Evolutionary conservation across 1,284 basidiomycete genomes (phyloP).

Genomic region (Hortiboletus rubellus): DNA sequence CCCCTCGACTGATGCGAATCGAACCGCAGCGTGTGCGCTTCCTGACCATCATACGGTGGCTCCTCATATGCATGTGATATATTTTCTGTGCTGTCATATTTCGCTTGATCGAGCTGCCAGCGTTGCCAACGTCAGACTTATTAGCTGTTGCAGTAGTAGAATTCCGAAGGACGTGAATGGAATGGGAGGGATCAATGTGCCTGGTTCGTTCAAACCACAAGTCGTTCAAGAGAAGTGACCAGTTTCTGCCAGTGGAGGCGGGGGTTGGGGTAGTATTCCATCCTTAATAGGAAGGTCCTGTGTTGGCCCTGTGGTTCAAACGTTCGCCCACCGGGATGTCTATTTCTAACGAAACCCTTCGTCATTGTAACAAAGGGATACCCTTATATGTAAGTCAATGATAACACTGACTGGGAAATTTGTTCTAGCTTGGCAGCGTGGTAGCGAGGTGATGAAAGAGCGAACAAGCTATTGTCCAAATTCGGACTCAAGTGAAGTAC

Average conservation of each 20-base stretch:
- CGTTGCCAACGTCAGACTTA: background rate
- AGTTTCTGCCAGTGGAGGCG: too few species aligned
- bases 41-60: too few species aligned
- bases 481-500: constrained; percentile 28
- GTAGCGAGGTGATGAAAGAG: background rate
- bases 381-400: constrained; percentile 13
- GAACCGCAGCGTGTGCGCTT: background rate
- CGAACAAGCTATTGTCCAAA: constrained; percentile 32
- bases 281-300: constrained; percentile 13
- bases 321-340: background rate
- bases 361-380: constrained; percentile 20
- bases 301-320: constrained; percentile 9
- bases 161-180: background rate
- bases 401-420: background rate
- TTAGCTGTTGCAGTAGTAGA: background rate
- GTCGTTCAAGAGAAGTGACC: background rate
- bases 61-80: background rate
- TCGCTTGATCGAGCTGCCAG: background rate
- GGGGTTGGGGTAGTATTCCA: too few species aligned
- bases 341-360: background rate
- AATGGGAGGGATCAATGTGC: background rate
- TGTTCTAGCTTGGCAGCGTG: background rate
- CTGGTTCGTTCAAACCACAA: background rate
- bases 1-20: background rate
- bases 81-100: background rate